These are phyloP conservation scores for Plasmodium knowlesi DNA, from an alignment of 169 alveolate genomes.

Conservation along the genomic window DNA sequence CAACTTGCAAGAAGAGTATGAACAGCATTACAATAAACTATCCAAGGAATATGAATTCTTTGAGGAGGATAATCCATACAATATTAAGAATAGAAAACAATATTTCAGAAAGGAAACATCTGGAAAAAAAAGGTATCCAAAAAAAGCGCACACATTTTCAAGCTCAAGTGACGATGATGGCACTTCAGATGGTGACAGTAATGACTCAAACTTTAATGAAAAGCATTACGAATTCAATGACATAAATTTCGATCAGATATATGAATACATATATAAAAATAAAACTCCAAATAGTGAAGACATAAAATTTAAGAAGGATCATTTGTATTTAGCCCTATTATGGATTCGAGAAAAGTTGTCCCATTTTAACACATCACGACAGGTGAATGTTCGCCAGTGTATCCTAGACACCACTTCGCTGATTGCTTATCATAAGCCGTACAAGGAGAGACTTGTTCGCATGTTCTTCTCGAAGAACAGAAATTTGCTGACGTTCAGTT, in stretches of 20 bases:
- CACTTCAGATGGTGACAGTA: slow-evolving; percentile 57
- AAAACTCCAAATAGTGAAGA: background rate
- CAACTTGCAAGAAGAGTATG: slow-evolving; percentile 67
- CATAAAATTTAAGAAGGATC: slow-evolving; percentile 62
- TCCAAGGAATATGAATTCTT: slow-evolving; percentile 60
- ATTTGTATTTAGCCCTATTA: slow-evolving; percentile 68
- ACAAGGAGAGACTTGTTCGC: slow-evolving; percentile 72
- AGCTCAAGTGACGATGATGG: slow-evolving; percentile 25
- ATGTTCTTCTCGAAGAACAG: slow-evolving; percentile 71
- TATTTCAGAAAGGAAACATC: background rate
- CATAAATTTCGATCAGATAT: slow-evolving; percentile 64
- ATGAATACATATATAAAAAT: slow-evolving; percentile 62
- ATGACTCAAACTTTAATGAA: slow-evolving; percentile 67
- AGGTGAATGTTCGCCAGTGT: slow-evolving; percentile 43
- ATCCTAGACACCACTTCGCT: slow-evolving; percentile 62
- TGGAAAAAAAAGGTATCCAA: background rate
- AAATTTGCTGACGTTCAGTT: slow-evolving; percentile 47
- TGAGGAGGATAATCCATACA: slow-evolving; percentile 68
- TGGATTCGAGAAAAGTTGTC: slow-evolving; percentile 74
- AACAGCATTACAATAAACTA: slow-evolving; percentile 39
- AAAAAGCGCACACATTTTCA: background rate
- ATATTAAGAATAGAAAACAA: slow-evolving; percentile 19
- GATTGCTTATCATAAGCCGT: slow-evolving; percentile 73
- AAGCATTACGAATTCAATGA: slow-evolving; percentile 69
- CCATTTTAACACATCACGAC: slow-evolving; percentile 26